Evolutionary conservation across 2,329 filamentous ascomycete species (phyloP).

Genomic region (Diaporthe vaccinii): DNA sequence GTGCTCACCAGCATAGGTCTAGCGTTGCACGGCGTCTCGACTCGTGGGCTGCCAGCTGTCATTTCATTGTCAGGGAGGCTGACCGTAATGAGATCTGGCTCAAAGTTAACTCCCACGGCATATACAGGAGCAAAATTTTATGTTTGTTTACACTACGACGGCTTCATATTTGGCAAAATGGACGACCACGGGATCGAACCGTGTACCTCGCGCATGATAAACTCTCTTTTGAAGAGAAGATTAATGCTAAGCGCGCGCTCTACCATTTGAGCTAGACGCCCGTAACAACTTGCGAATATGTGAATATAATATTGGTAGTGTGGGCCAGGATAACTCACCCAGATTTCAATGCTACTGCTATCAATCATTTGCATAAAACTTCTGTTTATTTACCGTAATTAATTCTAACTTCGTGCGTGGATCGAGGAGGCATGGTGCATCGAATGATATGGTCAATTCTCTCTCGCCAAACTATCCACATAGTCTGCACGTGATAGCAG

Average conservation of each 20-base stretch:
- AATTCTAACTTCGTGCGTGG: no score
- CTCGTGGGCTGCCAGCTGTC: background rate
- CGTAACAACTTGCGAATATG: background rate
- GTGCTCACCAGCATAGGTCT: background rate
- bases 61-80: background rate
- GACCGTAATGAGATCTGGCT: background rate
- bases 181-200: conserved; percentile 27
- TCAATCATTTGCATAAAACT: no score
- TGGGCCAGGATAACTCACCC: no score
- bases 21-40: background rate
- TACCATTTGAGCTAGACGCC: conserved; percentile 32
- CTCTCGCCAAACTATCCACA: no score
- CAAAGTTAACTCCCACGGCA: background rate
- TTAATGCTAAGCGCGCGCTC: conserved; percentile 22
- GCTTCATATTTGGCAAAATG: conserved; percentile 3
- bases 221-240: background rate
- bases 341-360: no score
- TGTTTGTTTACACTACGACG: background rate
- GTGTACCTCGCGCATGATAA: conserved; percentile 2
- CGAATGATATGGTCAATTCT: no score
- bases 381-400: no score
- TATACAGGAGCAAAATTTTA: background rate
- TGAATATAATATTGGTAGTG: background rate
- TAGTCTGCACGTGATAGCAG: background rate
- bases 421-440: no score